Evolutionary conservation across 148 eudicot genomes (phyloP).

Genomic region (Rhododendron simsii): DNA sequence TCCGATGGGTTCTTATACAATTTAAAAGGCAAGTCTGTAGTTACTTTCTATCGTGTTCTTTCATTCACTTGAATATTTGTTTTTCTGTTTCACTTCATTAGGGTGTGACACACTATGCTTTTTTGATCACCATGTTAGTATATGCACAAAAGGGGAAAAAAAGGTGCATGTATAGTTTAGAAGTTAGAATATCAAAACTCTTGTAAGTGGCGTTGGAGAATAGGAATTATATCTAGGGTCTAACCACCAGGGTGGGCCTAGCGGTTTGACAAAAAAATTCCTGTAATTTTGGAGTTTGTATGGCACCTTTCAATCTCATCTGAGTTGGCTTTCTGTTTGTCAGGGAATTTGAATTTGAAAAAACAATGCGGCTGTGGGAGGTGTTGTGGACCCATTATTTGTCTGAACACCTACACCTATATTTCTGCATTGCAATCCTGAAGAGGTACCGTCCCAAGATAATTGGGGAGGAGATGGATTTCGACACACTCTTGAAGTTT

Average conservation of each 20-base stretch:
- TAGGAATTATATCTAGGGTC: background rate
- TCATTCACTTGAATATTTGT: background rate
- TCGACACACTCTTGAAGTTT: constrained; percentile 86
- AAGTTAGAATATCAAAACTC: background rate
- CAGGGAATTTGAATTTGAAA: constrained; percentile 81
- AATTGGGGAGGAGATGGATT: constrained; percentile 92
- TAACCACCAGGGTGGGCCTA: background rate
- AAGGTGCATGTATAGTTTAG: background rate
- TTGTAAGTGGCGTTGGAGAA: background rate
- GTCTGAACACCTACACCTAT: constrained; percentile 86
- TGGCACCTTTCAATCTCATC: background rate
- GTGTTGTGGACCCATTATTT: constrained; percentile 80
- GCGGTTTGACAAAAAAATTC: background rate
- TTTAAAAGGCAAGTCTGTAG: constrained; percentile 66
- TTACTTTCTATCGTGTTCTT: constrained; percentile 1
- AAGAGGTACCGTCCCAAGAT: constrained; percentile 71
- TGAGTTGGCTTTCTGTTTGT: constrained; percentile 9
- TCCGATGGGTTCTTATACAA: constrained; percentile 97
- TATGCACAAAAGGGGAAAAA: background rate
- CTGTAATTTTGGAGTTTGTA: background rate
- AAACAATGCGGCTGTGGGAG: constrained; percentile 82
- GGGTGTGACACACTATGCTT: background rate
- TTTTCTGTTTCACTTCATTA: background rate
- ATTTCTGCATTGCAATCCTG: constrained; percentile 75
- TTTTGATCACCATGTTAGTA: background rate